Evolutionary conservation across 2,329 filamentous ascomycete species (phyloP), one percentile per base, ranked within the genome.

Genomic region (Colletotrichum euphorbiae): DNA sequence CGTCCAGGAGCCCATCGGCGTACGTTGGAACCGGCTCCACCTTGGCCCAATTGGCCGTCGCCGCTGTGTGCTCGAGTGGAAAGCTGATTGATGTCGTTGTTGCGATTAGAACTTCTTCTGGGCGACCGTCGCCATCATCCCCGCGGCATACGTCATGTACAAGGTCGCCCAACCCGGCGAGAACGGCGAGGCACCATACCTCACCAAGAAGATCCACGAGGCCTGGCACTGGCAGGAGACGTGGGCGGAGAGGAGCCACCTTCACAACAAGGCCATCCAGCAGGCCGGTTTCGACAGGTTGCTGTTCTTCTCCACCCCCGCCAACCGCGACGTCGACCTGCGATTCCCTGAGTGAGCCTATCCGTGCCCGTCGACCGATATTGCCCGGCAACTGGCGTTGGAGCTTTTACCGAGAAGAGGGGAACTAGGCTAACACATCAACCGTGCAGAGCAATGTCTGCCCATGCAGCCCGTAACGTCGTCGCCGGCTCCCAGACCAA

Each of bases 231-330:
- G 82, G 75, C 78, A 80, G 70, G 80, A 83, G 74, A 77, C 82
- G 68, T 87, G 83, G 83, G 83, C 84, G 76, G 76, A 80, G 71
- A 84, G 84, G 76, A 88, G 87, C 75, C 76, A 81, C 31, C 75
- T 87, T 61, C 85, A 85, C 77, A 85, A 84, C 45, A 81, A 82
- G 62, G 77, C 82, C 21, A 73, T 84, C 71, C 83, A 89, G 75
- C 85, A 88, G 79, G 87, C 87, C 50, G 84, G 84, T 48, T 84
- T 81, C 75, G 86, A 89, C 79, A 85, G 83, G 74, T 84, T 87
- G 72, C 80, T 89, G 58, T 83, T 89, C 72, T 76, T 81, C 72
- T 80, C 84, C 72, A 78, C 77, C 61, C 43, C 45, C 17, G 77
- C 75, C 40, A 75, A 78, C 72, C 81, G 80, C 75, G 81, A 81